Evolutionary conservation across 208 protist genomes (phyloP), one percentile per base, ranked within the genome.

Genomic region (Acanthamoeba sp.): DNA sequence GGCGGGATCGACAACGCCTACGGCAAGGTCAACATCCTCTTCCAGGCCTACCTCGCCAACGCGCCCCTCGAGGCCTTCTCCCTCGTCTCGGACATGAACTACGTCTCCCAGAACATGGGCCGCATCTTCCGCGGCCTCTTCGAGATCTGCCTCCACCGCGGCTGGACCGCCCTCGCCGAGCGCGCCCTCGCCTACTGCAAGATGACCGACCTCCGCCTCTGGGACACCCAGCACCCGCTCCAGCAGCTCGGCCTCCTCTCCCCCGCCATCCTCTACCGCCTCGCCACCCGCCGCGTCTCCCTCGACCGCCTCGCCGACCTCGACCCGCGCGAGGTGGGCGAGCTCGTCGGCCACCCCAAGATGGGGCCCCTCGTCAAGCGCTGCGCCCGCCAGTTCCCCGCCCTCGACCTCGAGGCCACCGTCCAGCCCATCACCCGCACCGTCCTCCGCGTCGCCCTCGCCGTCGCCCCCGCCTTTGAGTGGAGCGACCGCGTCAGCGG

Each of bases 361-460:
- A 93, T 95, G 59, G 98, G 98, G 20, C 94, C 95, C 57, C 95
- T 98, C 40, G 98, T 99, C 90, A 96, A 97, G 32, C 87, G 96
- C 36, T 93, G 98, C 48, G 97, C 98, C n/a, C 76, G 95, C 6
- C 96, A 97, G 66, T 99, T 99, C 93, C 99, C 99, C 9, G 95
- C 96, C 22, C 93, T 99, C 20, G 96, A 97, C 29, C 94, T 99
- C 42, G 94, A 97, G 32, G 97, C 97, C 62, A 95, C 98, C 57
- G 97, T 99, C 62, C 99, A 99, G 96, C 99, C 99, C n/a, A 99
- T 99, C 92, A 99, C 99, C 5, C 96, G 98, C 12, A 98, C 97
- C 29, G 98, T 99, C 82, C 96, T 99, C 52, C 87, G 94, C 12
- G 93, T 96, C 18, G 84, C 94, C 32, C 45, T 99, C 20, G 98